Base-by-base conservation (phyloP, 2,329 filamentous ascomycete genomes). In the Penicillium sp. region DNA sequence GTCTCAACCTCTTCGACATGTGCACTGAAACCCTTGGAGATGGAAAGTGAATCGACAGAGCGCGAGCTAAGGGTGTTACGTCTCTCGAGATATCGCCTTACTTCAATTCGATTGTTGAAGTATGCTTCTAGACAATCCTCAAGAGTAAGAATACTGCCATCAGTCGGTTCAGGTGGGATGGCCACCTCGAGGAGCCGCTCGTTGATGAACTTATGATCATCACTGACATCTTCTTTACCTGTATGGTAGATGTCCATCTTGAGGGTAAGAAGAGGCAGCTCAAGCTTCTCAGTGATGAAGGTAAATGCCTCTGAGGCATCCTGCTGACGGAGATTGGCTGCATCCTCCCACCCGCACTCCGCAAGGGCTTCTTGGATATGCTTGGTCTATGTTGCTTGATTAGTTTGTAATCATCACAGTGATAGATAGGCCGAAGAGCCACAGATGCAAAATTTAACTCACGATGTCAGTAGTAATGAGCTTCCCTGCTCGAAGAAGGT, bases 241-340 rank as follows among this genome's bases (percentile, higher is more conserved):
- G 92, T 91, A 71, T 97, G 95, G 68, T 94, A 97, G 14, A 98
- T 87, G 73, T 98, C 93, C 81, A 97, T 94, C 73, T 97, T 96
- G 40, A 98, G 79, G 0, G 93, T 93, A 28, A 98, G 84, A 1
- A 98, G 82, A 6, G 95, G 95, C 16, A 98, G 78, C 69, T 96
- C 89, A 22, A 99, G 83, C 25, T 89, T 92, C 67, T 93, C 93
- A 0, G 94, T 97, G 65, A 99, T 93, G 74, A 97, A 97, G 0
- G 89, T 91, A 73, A 98, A 98, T 0, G 93, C 93, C 77, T 99
- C 95, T 0, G 95, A 97, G 0, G 92, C 92, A 76, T 99, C 95
- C 77, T 99, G 95, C 73, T 98, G 95, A 68, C 88, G 85, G n/a
- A 91, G 73, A 59, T 85, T 78, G 25, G 85, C 84, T 51, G 93